Evolutionary conservation across 106 monocot genomes (phyloP).

Genomic region (Gastrodia elata): DNA sequence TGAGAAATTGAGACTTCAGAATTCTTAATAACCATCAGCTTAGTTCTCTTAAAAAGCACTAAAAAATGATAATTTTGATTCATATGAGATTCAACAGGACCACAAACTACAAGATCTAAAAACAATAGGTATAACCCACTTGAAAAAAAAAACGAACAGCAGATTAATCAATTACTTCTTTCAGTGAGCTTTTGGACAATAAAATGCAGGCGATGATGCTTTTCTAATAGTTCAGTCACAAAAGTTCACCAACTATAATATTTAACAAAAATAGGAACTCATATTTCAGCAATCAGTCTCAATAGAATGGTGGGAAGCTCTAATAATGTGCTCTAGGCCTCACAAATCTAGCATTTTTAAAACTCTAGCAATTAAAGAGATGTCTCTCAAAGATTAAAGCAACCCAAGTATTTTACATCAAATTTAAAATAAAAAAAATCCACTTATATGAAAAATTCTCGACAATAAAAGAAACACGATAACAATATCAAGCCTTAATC

Average conservation of each 20-base stretch:
- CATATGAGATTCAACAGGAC: background rate
- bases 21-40: background rate
- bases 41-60: background rate
- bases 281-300: background rate
- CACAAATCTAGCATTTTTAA: background rate
- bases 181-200: background rate
- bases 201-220: background rate
- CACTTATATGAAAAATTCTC: background rate
- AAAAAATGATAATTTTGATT: background rate
- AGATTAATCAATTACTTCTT: background rate
- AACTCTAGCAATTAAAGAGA: background rate
- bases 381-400: background rate
- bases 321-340: background rate
- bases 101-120: background rate
- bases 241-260: constrained; percentile 2
- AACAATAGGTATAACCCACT: background rate
- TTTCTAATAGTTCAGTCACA: background rate
- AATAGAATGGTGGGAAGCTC: background rate
- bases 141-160: background rate
- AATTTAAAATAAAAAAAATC: background rate
- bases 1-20: background rate
- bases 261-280: background rate
- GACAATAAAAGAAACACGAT: background rate
- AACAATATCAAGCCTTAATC: too few species aligned
- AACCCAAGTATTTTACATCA: background rate